Conservation (phyloP, 306 rosid genomes). For the Geum urbanum region DNA sequence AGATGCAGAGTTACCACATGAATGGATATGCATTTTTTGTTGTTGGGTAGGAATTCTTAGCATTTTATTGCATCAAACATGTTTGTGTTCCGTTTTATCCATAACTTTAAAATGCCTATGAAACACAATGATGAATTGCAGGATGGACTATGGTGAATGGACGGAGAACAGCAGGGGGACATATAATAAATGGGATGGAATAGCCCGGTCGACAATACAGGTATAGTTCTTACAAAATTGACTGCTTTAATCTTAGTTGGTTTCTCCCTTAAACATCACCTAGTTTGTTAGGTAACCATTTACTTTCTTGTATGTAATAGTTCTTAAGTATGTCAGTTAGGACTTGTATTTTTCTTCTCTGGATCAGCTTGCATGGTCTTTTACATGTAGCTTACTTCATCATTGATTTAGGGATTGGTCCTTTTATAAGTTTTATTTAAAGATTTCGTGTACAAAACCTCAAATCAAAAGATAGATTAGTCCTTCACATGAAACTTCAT, state of each 20-base stretch:
- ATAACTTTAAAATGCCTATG: neutral
- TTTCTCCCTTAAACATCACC: conserved; percentile 1
- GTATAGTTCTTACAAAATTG: conserved; percentile 27
- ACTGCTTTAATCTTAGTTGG: conserved; percentile 2
- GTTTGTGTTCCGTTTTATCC: neutral
- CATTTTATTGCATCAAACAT: neutral
- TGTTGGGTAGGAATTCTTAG: conserved; percentile 56
- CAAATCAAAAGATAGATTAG: neutral
- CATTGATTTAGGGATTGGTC: neutral
- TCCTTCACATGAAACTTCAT: neutral
- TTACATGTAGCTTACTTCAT: neutral
- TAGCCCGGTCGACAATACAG: conserved; percentile 84
- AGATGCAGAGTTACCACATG: conserved; percentile 85
- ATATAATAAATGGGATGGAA: conserved; percentile 98
- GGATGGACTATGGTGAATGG: conserved; percentile 99
- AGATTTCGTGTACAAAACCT: neutral
- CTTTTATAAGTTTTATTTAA: neutral
- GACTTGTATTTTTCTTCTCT: neutral
- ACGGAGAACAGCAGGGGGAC: conserved; percentile 92
- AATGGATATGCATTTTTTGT: conserved; percentile 91
- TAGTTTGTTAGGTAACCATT: conserved; percentile 1
- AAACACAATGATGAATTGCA: conserved; percentile 31
- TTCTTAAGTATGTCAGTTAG: neutral
- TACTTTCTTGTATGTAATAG: neutral
- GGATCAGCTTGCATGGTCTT: neutral